Evolutionary conservation across 805 yeast genomes (phyloP).

Genomic region (Saccharomyces eubayanus): DNA sequence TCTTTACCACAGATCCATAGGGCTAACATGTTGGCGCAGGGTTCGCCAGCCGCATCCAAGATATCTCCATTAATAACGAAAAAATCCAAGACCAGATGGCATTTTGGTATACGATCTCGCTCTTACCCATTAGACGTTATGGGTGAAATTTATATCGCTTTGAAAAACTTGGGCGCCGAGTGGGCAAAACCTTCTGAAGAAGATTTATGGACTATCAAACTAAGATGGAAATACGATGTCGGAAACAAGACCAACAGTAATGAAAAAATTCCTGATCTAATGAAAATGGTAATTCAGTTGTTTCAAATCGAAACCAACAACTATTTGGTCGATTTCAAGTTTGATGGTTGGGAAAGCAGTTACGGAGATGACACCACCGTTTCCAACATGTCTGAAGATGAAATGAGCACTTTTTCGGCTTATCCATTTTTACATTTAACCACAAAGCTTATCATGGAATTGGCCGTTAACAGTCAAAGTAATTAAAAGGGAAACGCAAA

Average conservation of each 20-base stretch:
- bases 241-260: slow-evolving; percentile 16
- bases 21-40: slow-evolving; percentile 74
- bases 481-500: slow-evolving; percentile 12
- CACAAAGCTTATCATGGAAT: slow-evolving; percentile 86
- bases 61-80: slow-evolving; percentile 56
- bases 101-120: slow-evolving; percentile 92
- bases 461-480: slow-evolving; percentile 85
- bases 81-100: slow-evolving; percentile 94
- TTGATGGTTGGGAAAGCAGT: slow-evolving; percentile 87
- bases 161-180: slow-evolving; percentile 90
- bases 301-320: slow-evolving; percentile 94
- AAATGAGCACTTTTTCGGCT: slow-evolving; percentile 84
- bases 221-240: slow-evolving; percentile 77
- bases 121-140: slow-evolving; percentile 95
- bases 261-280: slow-evolving; percentile 56
- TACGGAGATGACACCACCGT: slow-evolving; percentile 29
- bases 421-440: slow-evolving; percentile 92
- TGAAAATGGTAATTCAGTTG: slow-evolving; percentile 95
- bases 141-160: slow-evolving; percentile 95
- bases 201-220: slow-evolving; percentile 91
- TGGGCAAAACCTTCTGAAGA: slow-evolving; percentile 95
- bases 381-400: slow-evolving; percentile 42
- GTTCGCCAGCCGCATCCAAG: slow-evolving; percentile 40
- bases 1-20: slow-evolving; percentile 91
- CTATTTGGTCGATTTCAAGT: slow-evolving; percentile 92